Percentiles rank a stretch among this genome's conserved stretches.
These are phyloP conservation scores for Saturnispora saitoi DNA, from an alignment of 805 yeast species.

Conservation along the genomic window DNA sequence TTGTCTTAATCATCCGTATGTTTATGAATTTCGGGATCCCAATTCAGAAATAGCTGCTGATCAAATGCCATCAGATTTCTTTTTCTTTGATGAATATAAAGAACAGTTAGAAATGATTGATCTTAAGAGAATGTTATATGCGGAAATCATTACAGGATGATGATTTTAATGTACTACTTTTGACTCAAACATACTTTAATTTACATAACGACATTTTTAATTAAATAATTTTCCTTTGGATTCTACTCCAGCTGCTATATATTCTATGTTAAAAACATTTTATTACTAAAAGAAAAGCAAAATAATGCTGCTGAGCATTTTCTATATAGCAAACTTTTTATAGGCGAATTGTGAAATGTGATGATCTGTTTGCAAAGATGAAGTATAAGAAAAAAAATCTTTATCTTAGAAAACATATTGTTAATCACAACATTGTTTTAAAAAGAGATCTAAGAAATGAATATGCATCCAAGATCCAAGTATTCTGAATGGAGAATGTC, in stretches of 20 bases:
- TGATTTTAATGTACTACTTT: background rate
- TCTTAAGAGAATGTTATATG: slow-evolving; percentile 43
- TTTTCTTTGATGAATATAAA: slow-evolving; percentile 45
- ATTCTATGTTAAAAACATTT: too few species aligned
- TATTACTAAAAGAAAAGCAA: too few species aligned
- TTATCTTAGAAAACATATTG: too few species aligned
- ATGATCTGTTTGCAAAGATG: too few species aligned
- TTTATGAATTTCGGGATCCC: slow-evolving; percentile 59
- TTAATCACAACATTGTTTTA: too few species aligned
- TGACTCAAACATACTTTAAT: background rate
- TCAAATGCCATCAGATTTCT: slow-evolving; percentile 47
- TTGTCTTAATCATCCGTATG: slow-evolving; percentile 76
- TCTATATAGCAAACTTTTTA: too few species aligned
- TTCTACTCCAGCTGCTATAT: too few species aligned
- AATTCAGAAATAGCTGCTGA: slow-evolving; percentile 58
- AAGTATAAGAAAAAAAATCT: too few species aligned
- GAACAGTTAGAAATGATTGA: slow-evolving; percentile 43
- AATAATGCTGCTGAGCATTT: too few species aligned
- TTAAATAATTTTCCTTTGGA: background rate
- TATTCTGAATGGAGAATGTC: background rate
- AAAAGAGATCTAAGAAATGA: background rate
- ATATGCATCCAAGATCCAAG: slow-evolving; percentile 3
- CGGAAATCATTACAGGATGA: slow-evolving; percentile 36
- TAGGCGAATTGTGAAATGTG: too few species aligned
- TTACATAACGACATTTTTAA: background rate